phyloP scores from a whole-genome alignment of 1,284 basidiomycete species.

The Sanghuangporus sanghuang region DNA sequence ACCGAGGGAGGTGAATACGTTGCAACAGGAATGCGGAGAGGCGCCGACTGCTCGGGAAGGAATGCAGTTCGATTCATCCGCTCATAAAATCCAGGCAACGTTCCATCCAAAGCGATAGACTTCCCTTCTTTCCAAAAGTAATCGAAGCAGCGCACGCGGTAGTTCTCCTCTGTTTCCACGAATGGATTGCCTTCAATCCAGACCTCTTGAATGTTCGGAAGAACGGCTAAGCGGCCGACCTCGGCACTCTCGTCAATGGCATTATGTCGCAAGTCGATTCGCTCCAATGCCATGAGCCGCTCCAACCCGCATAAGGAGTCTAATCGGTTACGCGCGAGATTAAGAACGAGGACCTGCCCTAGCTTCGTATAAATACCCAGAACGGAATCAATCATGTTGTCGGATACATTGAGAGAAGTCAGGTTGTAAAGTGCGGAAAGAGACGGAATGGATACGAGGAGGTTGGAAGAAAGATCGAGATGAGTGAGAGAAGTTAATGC shows the following conservation, averaged over 20 bases:
- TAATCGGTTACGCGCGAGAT: conserved; percentile 82
- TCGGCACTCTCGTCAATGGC: conserved; percentile 80
- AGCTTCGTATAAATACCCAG: conserved; percentile 81
- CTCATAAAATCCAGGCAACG: conserved; percentile 73
- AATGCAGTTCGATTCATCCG: conserved; percentile 49
- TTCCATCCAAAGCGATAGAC: conserved; percentile 69
- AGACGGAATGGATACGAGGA: conserved; percentile 81
- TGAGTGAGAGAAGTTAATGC: conserved; percentile 76
- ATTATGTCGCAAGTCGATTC: conserved; percentile 86
- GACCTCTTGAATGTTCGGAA: conserved; percentile 74
- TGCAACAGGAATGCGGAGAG: conserved; percentile 42
- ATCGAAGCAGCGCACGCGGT: conserved; percentile 75
- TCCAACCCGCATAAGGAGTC: conserved; percentile 94
- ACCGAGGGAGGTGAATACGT: conserved; percentile 56
- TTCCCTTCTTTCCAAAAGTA: conserved; percentile 81
- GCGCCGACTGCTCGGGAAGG: conserved; percentile 46
- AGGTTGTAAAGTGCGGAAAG: conserved; percentile 75
- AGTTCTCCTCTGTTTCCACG: conserved; percentile 63
- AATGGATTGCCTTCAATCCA: conserved; percentile 83
- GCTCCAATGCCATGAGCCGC: conserved; percentile 75
- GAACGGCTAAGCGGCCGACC: conserved; percentile 75
- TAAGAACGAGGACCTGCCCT: conserved; percentile 73
- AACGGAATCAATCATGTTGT: conserved; percentile 96
- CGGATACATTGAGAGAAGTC: conserved; percentile 81
- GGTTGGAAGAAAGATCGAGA: conserved; percentile 86